A percentile compares a stretch with the other conserved stretches of the same genome.
Evolutionary conservation across 75 land plant species (phyloP).

Genomic region (Picea sitchensis): DNA sequence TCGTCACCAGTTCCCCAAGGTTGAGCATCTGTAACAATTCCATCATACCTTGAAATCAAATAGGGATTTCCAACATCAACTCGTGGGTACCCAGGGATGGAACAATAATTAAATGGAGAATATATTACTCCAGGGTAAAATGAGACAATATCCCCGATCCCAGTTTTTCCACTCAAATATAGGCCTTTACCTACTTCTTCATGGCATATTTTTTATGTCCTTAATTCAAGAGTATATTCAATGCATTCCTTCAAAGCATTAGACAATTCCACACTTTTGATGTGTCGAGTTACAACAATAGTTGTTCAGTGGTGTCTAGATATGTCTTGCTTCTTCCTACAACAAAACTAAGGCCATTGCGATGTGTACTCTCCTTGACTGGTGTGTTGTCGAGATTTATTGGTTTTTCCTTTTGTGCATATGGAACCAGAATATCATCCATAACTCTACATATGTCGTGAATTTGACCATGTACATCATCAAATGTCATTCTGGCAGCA

Average conservation of each 20-base stretch:
- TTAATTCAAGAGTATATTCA: conserved; percentile 72
- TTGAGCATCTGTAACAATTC: conserved; percentile 77
- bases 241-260: conserved; percentile 37
- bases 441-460: no score
- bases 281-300: conserved; percentile 48
- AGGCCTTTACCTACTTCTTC: conserved; percentile 85
- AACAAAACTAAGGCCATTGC: conserved; percentile 84
- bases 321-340: conserved; percentile 38
- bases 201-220: conserved; percentile 60
- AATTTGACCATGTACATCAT: no score
- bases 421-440: conserved; percentile 50
- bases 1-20: conserved; percentile 91
- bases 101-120: conserved; percentile 81
- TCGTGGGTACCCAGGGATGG: conserved; percentile 90
- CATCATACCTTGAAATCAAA: conserved; percentile 90
- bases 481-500: no score
- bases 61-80: conserved; percentile 83
- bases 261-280: conserved; percentile 54
- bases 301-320: conserved; percentile 30
- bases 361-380: conserved; percentile 18
- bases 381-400: conserved; percentile 15
- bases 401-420: conserved; percentile 12
- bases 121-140: conserved; percentile 89
- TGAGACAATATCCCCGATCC: conserved; percentile 68
- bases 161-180: conserved; percentile 65